Evolutionary conservation across 441 rosid species (phyloP).

Genomic region (Metrosideros polymorpha): DNA sequence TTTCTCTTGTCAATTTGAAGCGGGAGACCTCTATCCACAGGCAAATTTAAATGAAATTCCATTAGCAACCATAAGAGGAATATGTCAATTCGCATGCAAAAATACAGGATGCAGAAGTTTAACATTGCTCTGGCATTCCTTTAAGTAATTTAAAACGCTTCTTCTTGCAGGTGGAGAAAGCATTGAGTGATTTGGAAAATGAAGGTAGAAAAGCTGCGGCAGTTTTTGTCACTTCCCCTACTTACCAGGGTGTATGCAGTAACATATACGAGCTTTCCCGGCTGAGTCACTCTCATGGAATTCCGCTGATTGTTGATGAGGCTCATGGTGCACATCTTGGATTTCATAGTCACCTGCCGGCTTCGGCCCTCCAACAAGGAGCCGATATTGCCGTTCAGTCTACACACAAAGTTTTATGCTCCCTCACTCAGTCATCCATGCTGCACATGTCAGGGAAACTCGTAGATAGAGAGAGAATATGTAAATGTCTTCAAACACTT

Average conservation of each 20-base stretch:
- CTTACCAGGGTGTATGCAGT: conserved; percentile 61
- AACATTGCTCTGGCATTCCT: background rate
- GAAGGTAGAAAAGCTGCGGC: conserved; percentile 41
- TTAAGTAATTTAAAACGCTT: background rate
- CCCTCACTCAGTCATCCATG: conserved; percentile 65
- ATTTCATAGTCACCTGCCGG: conserved; percentile 42
- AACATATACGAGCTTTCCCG: conserved; percentile 30
- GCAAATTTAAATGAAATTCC: background rate
- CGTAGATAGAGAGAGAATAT: conserved; percentile 32
- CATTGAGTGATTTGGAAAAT: conserved; percentile 33
- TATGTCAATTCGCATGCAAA: background rate
- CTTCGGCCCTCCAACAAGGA: conserved; percentile 46
- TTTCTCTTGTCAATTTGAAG: background rate
- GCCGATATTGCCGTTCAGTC: conserved; percentile 54
- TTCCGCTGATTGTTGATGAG: conserved; percentile 59
- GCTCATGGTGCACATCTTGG: conserved; percentile 69
- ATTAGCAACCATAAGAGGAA: background rate
- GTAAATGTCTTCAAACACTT: conserved; percentile 47
- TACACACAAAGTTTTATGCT: conserved; percentile 52
- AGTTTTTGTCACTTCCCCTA: conserved; percentile 54
- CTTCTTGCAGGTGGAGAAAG: conserved; percentile 33
- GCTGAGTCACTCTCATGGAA: conserved; percentile 35
- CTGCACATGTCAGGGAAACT: conserved; percentile 41
- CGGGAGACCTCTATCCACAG: background rate
- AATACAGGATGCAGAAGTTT: background rate